phyloP scores from a whole-genome alignment of 1,284 basidiomycete genomes.

The Gomphus sp. region DNA sequence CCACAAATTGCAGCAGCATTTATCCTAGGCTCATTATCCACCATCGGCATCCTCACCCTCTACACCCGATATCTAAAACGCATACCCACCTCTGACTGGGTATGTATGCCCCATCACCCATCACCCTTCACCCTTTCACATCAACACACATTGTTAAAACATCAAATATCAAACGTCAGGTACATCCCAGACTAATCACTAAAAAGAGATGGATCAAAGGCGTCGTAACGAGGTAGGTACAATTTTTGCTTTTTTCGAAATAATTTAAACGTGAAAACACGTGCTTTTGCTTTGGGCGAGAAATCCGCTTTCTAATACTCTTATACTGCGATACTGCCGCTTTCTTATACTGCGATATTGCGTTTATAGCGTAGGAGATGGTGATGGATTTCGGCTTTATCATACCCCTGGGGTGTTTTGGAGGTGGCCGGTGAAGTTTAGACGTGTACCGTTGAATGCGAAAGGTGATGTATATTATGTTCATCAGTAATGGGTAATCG shows the following conservation, averaged over 20 bases:
- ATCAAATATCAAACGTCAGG: not conserved
- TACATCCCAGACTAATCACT: slow-evolving; percentile 40
- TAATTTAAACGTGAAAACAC: not conserved
- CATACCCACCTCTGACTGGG: slow-evolving; percentile 52
- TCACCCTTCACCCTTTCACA: too few species aligned
- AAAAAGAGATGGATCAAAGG: slow-evolving; percentile 60
- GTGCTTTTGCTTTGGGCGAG: not conserved
- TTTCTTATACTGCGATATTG: too few species aligned
- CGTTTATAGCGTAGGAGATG: slow-evolving; percentile 64
- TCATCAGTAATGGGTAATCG: not conserved
- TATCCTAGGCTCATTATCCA: slow-evolving; percentile 32
- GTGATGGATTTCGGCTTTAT: slow-evolving; percentile 72
- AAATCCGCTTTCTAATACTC: too few species aligned
- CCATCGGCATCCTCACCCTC: slow-evolving; percentile 27
- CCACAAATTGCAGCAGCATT: slow-evolving; percentile 21
- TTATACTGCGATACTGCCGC: too few species aligned
- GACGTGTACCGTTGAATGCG: slow-evolving; percentile 43
- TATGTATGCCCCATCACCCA: slow-evolving; percentile 23
- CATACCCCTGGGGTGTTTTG: slow-evolving; percentile 77
- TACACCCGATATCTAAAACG: slow-evolving; percentile 52
- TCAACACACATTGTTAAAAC: too few species aligned
- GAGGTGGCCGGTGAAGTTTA: slow-evolving; percentile 61
- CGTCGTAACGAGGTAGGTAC: slow-evolving; percentile 68
- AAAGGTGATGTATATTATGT: slow-evolving; percentile 41
- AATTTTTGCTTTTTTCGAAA: slow-evolving; percentile 13